Evolutionary conservation across 2,329 filamentous ascomycete genomes (phyloP), one percentile per base, ranked within the genome.

Genomic region (Scytalidium lignicola): DNA sequence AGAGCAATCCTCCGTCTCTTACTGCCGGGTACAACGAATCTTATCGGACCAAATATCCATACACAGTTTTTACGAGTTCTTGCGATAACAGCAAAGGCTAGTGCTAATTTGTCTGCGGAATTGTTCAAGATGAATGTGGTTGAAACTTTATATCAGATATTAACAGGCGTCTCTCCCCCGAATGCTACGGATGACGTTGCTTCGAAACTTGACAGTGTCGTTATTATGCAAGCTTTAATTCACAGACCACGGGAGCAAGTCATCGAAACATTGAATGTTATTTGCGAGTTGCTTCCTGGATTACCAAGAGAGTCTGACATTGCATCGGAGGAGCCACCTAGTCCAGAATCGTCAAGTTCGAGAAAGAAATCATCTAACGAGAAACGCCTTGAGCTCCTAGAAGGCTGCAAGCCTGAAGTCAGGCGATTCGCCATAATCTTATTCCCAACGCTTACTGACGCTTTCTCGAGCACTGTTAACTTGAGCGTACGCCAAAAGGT

Each of bases 161-260:
- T 99, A 44, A 97, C 93, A 0, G 93, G 93, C 18, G 90, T 99
- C 2, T 97, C 93, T 0, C 91, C 93, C 1, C 93, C 93, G 1
- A 80, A 76, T 54, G 88, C 86, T 28, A 84, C 79, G 1, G 84
- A 90, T 29, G 85, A 92, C 65, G 80, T 90, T 50, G 86, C 84
- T 23, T 86, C 82, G 32, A 96, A 95, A 69, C 86, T 97, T 55
- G 92, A 97, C 68, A 96, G 90, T 63, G 92, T 97, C 48, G 82
- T 99, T 42, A 93, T 99, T 61, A 99, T 99, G 95, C 93, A 99
- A 70, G 90, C 95, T 32, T 76, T 99, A 55, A 96, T 99, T 46
- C 93, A 97, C 64, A 85, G 92, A 39, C 93, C 93, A 6, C 85
- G 91, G 49, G 95, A 99, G 58, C 93, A 99, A 68, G 88, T 99